Percentiles rank a stretch among this genome's conserved stretches.
Evolutionary conservation across 1,139 yeast genomes (phyloP).

Genomic region (Geotrichum klebahnii): DNA sequence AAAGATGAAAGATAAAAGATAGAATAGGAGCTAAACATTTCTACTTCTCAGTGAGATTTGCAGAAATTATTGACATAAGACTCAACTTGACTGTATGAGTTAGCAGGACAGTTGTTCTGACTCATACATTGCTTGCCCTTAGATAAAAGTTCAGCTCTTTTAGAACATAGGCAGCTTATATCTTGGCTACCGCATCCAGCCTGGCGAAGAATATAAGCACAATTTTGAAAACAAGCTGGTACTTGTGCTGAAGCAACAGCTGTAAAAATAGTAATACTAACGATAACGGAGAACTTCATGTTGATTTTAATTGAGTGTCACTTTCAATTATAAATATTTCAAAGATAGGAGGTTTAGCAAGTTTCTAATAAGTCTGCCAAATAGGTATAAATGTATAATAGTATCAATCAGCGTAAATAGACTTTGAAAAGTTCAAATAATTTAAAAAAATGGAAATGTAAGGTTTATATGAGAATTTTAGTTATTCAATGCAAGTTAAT

Average conservation of each 20-base stretch:
- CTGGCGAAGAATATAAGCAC: slow-evolving; percentile 6
- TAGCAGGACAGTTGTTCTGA: slow-evolving; percentile 2
- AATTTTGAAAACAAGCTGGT: slow-evolving; percentile 1
- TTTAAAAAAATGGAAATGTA: too few relatives aligned
- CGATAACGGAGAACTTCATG: background rate
- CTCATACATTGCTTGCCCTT: slow-evolving; percentile 5
- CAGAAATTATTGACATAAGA: slow-evolving; percentile 1
- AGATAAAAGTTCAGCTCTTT: background rate
- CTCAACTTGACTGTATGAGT: slow-evolving; percentile 4
- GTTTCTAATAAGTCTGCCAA: too few relatives aligned
- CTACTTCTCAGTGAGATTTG: too few relatives aligned
- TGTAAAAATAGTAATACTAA: background rate
- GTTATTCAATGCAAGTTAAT: too few relatives aligned
- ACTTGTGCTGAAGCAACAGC: background rate
- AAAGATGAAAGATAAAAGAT: too few relatives aligned
- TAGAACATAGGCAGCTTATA: slow-evolving; percentile 8
- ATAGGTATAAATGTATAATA: too few relatives aligned
- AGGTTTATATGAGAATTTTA: too few relatives aligned
- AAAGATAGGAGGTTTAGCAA: too few relatives aligned
- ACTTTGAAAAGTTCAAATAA: too few relatives aligned
- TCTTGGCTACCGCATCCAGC: slow-evolving; percentile 7
- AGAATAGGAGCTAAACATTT: too few relatives aligned
- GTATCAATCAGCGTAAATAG: too few relatives aligned
- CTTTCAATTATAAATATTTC: too few relatives aligned
- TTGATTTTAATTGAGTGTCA: background rate